Percentiles rank a stretch among this genome's conserved stretches.
Conservation (phyloP, 192 early-diverging fungal species). For the Phlyctochytrium arcticum region DNA sequence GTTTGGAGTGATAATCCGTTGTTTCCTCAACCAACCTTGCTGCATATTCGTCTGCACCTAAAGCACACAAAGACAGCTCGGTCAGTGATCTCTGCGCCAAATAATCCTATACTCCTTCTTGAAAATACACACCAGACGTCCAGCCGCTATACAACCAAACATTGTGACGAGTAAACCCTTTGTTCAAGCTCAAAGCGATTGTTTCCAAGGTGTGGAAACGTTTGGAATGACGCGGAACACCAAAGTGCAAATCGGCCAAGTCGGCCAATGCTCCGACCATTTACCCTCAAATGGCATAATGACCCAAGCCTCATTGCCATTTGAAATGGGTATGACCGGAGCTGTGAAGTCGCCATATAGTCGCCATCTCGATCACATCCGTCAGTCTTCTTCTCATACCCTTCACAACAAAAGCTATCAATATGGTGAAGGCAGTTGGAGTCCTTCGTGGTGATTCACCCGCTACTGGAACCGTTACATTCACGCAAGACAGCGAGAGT, state of each 20-base stretch:
- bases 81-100: not conserved
- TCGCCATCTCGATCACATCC: no score
- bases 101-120: no score
- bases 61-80: not conserved
- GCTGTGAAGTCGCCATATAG: no score
- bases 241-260: no score
- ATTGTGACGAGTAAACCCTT: no score
- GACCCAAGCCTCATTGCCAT: no score
- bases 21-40: conserved; percentile 49
- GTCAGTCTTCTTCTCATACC: not conserved
- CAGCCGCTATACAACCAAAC: conserved; percentile 93
- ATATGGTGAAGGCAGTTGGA: conserved; percentile 81
- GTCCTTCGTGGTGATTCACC: conserved; percentile 65
- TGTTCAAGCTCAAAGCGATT: no score
- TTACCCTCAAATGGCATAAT: no score
- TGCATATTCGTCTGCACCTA: conserved; percentile 88
- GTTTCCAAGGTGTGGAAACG: no score
- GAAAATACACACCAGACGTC: conserved; percentile 57
- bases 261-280: no score
- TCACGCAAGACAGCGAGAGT: conserved; percentile 63
- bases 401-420: conserved; percentile 21
- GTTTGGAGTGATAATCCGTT: not conserved
- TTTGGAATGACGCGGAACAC: no score
- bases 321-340: no score
- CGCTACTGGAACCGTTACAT: conserved; percentile 67